These are phyloP conservation scores for Rhizopus delemar DNA, from an alignment of 371 early-diverging fungal species.

Conservation along the genomic window DNA sequence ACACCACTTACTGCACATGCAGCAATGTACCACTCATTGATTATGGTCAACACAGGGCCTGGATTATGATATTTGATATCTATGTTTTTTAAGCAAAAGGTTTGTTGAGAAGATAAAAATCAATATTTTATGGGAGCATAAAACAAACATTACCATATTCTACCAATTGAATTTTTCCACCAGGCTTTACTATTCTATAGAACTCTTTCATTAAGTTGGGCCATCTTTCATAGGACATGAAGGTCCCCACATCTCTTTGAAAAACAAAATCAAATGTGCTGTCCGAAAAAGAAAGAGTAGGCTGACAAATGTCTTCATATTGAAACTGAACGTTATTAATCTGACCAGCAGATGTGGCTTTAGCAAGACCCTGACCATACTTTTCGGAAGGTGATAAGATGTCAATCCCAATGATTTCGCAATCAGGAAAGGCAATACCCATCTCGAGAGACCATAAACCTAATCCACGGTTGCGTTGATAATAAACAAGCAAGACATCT, in stretches of 20 bases:
- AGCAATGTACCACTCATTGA: no score
- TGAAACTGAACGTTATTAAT: slow-evolving; percentile 20
- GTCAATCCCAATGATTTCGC: slow-evolving; percentile 36
- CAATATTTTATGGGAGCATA: no score
- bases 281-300: slow-evolving; percentile 37
- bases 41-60: no score
- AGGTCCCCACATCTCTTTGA: slow-evolving; percentile 34
- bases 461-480: background rate
- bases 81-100: no score
- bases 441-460: slow-evolving; percentile 63
- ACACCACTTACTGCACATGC: no score
- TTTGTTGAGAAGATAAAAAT: no score
- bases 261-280: slow-evolving; percentile 62
- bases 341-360: slow-evolving; percentile 10
- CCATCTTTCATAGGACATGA: no score
- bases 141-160: no score
- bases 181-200: no score
- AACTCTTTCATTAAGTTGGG: no score
- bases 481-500: background rate
- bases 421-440: slow-evolving; percentile 46
- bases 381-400: slow-evolving; percentile 31
- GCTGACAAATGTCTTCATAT: slow-evolving; percentile 32
- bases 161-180: no score
- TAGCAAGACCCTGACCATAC: slow-evolving; percentile 18
- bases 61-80: no score